Evolutionary conservation across 2,329 filamentous ascomycete genomes (phyloP).

Genomic region (Verticillium albo-atrum): DNA sequence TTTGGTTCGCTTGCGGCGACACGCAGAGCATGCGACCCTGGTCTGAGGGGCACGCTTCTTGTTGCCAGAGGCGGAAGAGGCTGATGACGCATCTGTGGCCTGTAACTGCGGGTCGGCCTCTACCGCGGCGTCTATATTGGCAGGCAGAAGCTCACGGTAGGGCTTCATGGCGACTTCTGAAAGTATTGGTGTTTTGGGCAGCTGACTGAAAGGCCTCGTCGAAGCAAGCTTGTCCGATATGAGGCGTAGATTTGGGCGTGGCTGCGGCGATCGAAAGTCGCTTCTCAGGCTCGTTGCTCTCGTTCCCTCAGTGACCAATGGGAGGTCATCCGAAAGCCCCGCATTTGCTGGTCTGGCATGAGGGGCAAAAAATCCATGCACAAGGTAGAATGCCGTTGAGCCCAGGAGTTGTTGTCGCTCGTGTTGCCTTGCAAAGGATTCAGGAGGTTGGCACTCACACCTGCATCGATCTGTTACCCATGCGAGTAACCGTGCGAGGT

Average conservation of each 20-base stretch:
- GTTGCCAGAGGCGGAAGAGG: conserved; percentile 4
- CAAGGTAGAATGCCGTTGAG: not conserved
- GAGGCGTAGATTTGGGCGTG: not conserved
- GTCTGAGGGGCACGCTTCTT: conserved; percentile 9
- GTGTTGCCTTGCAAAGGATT: not conserved
- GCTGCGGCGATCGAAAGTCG: not conserved
- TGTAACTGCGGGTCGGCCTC: conserved; percentile 2
- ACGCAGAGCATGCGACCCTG: conserved; percentile 12
- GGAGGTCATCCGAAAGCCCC: not conserved
- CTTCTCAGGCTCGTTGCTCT: not conserved
- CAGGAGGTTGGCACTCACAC: too few relatives aligned
- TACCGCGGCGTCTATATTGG: conserved; percentile 1
- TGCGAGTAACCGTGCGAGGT: too few relatives aligned
- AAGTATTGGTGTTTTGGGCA: not conserved
- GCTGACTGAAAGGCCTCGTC: not conserved
- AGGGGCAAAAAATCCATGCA: not conserved
- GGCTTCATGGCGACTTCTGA: conserved; percentile 6
- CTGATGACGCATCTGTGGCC: not conserved
- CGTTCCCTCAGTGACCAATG: not conserved
- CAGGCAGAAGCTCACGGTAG: conserved; percentile 11
- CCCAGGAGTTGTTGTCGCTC: not conserved
- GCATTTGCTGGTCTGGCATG: not conserved
- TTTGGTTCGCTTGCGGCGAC: conserved; percentile 11
- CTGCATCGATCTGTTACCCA: too few relatives aligned
- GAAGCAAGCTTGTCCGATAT: not conserved